Evolutionary conservation across 2,329 filamentous ascomycete species (phyloP).

Genomic region (Tympanopsis confertula): DNA sequence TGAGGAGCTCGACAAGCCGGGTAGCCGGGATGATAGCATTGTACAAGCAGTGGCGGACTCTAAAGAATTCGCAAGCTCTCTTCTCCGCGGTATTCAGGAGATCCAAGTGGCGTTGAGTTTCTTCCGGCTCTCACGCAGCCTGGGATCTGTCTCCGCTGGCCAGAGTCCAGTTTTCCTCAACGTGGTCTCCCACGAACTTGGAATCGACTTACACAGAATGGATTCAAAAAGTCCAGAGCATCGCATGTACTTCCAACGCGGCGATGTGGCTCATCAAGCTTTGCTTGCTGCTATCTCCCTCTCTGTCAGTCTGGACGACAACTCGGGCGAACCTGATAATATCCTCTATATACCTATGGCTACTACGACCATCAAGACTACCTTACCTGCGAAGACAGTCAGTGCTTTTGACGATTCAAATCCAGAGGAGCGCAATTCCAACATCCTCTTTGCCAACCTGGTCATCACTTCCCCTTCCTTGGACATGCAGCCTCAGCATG

Average conservation of each 20-base stretch:
- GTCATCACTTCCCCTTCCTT: slow-evolving; percentile 66
- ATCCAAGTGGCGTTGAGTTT: slow-evolving; percentile 63
- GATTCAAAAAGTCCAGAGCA: slow-evolving; percentile 62
- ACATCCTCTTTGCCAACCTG: slow-evolving; percentile 63
- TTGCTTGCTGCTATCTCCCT: slow-evolving; percentile 63
- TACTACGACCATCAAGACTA: slow-evolving; percentile 62
- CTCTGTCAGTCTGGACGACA: slow-evolving; percentile 59
- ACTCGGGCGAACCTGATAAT: slow-evolving; percentile 51
- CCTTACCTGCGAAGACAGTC: slow-evolving; percentile 62
- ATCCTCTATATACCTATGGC: slow-evolving; percentile 66
- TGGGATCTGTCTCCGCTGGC: slow-evolving; percentile 38
- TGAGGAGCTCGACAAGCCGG: slow-evolving; percentile 44
- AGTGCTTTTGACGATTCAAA: slow-evolving; percentile 47
- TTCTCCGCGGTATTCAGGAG: slow-evolving; percentile 61
- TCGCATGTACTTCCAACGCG: slow-evolving; percentile 64
- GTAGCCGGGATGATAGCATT: slow-evolving; percentile 36
- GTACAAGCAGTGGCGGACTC: slow-evolving; percentile 59
- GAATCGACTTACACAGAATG: slow-evolving; percentile 57
- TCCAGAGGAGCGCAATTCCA: slow-evolving; percentile 55
- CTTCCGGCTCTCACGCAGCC: slow-evolving; percentile 54
- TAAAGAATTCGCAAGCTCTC: slow-evolving; percentile 57
- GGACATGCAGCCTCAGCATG: slow-evolving; percentile 60
- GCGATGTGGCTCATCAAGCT: slow-evolving; percentile 63
- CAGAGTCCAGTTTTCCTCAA: slow-evolving; percentile 52
- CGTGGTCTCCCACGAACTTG: slow-evolving; percentile 62